Evolutionary conservation across 805 yeast species (phyloP), one percentile per base, ranked within the genome.

Genomic region (Wickerhamomyces strasburgensis): DNA sequence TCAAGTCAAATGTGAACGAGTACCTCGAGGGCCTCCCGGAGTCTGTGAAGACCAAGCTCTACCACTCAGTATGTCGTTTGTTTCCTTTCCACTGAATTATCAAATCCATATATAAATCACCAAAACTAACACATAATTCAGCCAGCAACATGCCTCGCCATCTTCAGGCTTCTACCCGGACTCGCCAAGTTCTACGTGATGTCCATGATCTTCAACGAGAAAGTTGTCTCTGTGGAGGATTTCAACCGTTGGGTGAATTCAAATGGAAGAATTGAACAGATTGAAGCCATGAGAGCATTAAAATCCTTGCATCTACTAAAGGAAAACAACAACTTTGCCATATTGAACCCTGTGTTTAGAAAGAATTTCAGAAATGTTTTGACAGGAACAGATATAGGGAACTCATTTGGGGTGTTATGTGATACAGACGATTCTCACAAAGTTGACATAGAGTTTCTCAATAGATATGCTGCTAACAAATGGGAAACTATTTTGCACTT

Each of bases 401-500:
- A 73, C 51, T 79, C 94, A 3, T 85, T 86, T 65, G 96, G 94
- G n/a, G 77, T 75, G 31, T 71, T 84, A 25, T 72, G 78, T 36
- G 73, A 73, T 15, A 64, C 70, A 27, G 67, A 68, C 7, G 80
- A 78, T 43, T 72, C 75, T 31, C 72, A 74, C 38, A 64, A 64
- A 21, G 82, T 84, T 5, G 78, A 75, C 32, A 60, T 78, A n/a
- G 72, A 69, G 26, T 82, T 80, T 50, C 65, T 90, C 33, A 94
- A 86, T 48, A 67, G 68, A 27, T 89, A 87, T 61, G 95, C 96
- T 11, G 73, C 87, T 6, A 74, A 72, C 31, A 87, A 84, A 55
- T 93, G 98, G 98, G 99, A 93, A 57, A 77, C 86, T 6, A 90
- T 93, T 48, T 67, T 93, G 50, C 98, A 93, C 67, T 93, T 82